These are phyloP conservation scores for Botrytis byssoidea DNA, from an alignment of 2,329 filamentous ascomycete genomes.

Conservation along the genomic window DNA sequence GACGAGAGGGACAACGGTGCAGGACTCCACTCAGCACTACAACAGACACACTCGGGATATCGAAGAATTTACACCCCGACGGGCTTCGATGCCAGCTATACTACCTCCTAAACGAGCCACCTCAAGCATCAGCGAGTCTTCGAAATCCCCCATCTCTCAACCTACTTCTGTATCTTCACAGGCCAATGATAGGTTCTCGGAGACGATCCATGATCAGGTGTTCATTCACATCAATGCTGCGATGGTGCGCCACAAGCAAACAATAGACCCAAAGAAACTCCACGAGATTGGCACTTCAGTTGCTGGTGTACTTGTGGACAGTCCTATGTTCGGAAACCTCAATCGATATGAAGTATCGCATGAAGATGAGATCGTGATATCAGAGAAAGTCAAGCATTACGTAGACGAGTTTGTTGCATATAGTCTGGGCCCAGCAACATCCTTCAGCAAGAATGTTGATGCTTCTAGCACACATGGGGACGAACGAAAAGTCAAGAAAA, in stretches of 20 bases:
- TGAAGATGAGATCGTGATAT: constrained; percentile 14
- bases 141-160: neutral
- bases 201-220: constrained; percentile 9
- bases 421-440: neutral
- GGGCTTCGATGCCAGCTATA: neutral
- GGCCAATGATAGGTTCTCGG: neutral
- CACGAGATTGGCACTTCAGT: constrained; percentile 17
- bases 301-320: constrained; percentile 5
- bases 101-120: neutral
- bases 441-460: neutral
- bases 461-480: neutral
- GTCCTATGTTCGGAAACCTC: constrained; percentile 8
- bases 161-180: neutral
- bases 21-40: neutral
- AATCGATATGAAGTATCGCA: constrained; percentile 2
- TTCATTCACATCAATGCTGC: constrained; percentile 18
- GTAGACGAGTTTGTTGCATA: constrained; percentile 16
- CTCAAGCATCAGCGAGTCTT: neutral
- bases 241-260: constrained; percentile 13
- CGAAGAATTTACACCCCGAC: neutral
- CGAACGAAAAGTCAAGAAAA: neutral
- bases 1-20: neutral
- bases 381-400: constrained; percentile 16
- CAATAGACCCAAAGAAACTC: constrained; percentile 2
- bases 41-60: neutral